These are phyloP conservation scores for Silene latifolia DNA, from an alignment of 148 eudicot genomes.

Conservation along the genomic window DNA sequence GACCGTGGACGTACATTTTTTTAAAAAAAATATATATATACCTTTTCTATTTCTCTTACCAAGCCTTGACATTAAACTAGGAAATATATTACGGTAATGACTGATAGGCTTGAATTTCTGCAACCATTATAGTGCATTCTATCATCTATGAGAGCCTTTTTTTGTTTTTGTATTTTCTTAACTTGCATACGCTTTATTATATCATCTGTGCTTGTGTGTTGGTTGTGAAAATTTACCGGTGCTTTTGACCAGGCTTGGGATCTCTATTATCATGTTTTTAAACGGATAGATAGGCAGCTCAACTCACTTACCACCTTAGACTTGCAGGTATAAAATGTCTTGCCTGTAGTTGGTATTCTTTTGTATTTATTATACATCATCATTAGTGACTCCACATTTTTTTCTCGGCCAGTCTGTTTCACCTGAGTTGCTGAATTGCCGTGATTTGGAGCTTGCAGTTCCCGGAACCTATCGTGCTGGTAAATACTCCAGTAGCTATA, in stretches of 20 bases:
- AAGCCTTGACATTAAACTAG: neutral
- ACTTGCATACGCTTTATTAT: neutral
- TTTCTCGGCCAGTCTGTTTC: conserved; percentile 69
- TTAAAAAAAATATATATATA: neutral
- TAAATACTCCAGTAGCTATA: conserved; percentile 21
- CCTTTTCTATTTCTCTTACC: neutral
- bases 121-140: neutral
- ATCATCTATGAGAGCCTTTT: neutral
- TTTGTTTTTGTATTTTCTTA: neutral
- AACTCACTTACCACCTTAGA: conserved; percentile 80
- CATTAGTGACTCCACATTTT: conserved; percentile 14
- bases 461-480: conserved; percentile 98
- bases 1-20: neutral
- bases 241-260: conserved; percentile 86
- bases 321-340: conserved; percentile 59
- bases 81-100: neutral
- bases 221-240: conserved; percentile 7
- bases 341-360: neutral
- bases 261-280: conserved; percentile 94
- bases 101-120: neutral
- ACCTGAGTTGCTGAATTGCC: conserved; percentile 84
- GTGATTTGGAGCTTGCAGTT: conserved; percentile 84
- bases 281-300: conserved; percentile 93
- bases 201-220: neutral
- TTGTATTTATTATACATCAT: neutral